Percentiles rank a stretch among this genome's conserved stretches.
phyloP scores from a whole-genome alignment of 2,329 filamentous ascomycete species.

The Colletotrichum nymphaeae region DNA sequence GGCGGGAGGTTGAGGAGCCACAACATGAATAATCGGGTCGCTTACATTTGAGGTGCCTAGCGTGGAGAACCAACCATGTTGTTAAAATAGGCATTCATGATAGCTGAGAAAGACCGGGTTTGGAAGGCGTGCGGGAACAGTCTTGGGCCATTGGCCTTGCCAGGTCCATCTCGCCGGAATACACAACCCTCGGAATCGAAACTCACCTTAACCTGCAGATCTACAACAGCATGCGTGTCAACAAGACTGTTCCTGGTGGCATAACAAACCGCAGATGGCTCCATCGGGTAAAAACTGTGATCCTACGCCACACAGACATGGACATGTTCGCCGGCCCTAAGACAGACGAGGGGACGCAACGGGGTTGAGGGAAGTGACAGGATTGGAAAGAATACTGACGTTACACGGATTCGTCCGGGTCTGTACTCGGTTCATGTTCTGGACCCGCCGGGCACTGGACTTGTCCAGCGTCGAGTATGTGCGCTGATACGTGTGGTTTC shows the following conservation, averaged over 20 bases:
- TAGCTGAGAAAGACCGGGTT: neutral
- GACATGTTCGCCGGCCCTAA: neutral
- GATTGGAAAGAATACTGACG: constrained; percentile 21
- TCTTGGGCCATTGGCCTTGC: neutral
- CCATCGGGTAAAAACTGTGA: constrained; percentile 1
- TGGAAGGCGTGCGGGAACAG: neutral
- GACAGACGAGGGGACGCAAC: neutral
- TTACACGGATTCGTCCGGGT: constrained; percentile 29
- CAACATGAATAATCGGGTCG: neutral
- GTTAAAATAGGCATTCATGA: neutral
- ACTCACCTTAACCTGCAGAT: constrained; percentile 31
- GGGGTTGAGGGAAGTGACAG: neutral
- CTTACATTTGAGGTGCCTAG: constrained; percentile 32
- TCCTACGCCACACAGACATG: neutral
- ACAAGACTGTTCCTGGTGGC: constrained; percentile 2
- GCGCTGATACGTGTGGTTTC: neutral
- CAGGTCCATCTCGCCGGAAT: neutral
- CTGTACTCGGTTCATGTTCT: constrained; percentile 24
- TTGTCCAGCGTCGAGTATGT: constrained; percentile 14
- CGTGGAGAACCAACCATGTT: neutral
- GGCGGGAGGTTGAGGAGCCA: neutral
- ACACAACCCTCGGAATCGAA: neutral
- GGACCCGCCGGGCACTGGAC: constrained; percentile 22
- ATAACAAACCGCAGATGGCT: neutral
- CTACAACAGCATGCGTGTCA: constrained; percentile 11